phyloP scores from a whole-genome alignment of 2,329 filamentous ascomycete genomes.

The Phialophora macrospora region DNA sequence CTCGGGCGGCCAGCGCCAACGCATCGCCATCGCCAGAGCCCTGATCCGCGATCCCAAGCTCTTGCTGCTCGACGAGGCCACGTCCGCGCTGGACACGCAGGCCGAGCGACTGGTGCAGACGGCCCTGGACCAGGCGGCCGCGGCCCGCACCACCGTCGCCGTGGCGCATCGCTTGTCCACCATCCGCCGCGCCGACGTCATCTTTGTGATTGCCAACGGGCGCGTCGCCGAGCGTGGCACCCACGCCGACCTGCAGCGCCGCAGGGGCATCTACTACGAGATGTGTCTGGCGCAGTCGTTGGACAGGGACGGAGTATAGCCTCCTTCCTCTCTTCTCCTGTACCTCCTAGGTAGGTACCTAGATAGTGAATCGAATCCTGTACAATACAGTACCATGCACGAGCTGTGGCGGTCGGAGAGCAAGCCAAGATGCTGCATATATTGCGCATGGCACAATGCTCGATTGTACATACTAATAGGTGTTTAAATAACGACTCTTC shows the following conservation, averaged over 20 bases:
- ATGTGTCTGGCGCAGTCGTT: conserved; percentile 42
- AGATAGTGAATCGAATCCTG: too few species aligned
- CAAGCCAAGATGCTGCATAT: too few species aligned
- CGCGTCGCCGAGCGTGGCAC: conserved; percentile 48
- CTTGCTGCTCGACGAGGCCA: conserved; percentile 53
- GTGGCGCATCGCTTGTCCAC: conserved; percentile 50
- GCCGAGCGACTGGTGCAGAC: conserved; percentile 45
- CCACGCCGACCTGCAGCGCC: conserved; percentile 48
- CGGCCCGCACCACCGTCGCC: conserved; percentile 44
- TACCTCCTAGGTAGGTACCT: too few species aligned
- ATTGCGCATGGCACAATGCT: too few species aligned
- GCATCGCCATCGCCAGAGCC: conserved; percentile 51
- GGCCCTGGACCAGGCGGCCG: conserved; percentile 42
- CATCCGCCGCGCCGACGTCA: conserved; percentile 46
- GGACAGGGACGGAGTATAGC: conserved; percentile 23
- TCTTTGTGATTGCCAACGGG: conserved; percentile 49
- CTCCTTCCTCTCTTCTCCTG: too few species aligned
- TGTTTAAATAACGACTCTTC: too few species aligned
- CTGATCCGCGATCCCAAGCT: conserved; percentile 46
- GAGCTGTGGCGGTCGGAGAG: too few species aligned
- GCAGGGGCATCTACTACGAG: conserved; percentile 48
- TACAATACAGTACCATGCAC: too few species aligned
- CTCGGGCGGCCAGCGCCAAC: conserved; percentile 51
- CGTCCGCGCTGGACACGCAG: conserved; percentile 48
- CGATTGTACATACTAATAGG: too few species aligned